These are phyloP conservation scores for Magnolia sinica DNA, from an alignment of 164 flowering plant genomes.

Conservation along the genomic window DNA sequence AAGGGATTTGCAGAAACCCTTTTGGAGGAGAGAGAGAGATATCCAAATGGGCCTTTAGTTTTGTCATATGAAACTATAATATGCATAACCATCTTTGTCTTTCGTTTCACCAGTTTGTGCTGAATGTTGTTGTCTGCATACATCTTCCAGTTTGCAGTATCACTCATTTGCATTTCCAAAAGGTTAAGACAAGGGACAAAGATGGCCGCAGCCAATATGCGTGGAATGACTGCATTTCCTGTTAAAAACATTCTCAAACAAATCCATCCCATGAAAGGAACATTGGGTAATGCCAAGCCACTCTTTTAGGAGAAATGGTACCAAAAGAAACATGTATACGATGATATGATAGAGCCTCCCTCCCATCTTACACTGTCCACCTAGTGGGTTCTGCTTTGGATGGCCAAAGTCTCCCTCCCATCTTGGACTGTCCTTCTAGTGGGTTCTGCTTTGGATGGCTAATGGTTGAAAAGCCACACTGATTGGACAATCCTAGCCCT, in stretches of 20 bases:
- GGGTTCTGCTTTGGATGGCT: neutral
- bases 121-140: neutral
- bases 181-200: neutral
- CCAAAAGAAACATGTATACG: neutral
- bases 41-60: neutral
- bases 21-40: too few relatives aligned
- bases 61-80: neutral
- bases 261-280: slow-evolving; percentile 22
- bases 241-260: slow-evolving; percentile 30
- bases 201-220: slow-evolving; percentile 27
- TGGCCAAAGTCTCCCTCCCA: neutral
- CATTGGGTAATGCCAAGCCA: slow-evolving; percentile 28
- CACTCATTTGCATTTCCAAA: neutral
- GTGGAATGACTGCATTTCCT: slow-evolving; percentile 24
- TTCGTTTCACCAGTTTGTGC: neutral
- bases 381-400: neutral
- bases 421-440: neutral
- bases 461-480: neutral
- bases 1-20: too few relatives aligned
- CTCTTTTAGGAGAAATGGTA: neutral
- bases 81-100: neutral
- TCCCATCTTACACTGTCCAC: neutral
- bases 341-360: neutral
- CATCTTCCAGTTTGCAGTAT: neutral
- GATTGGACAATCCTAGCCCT: neutral